Conservation (phyloP, 805 yeast genomes). For the Lipomyces sp. region DNA sequence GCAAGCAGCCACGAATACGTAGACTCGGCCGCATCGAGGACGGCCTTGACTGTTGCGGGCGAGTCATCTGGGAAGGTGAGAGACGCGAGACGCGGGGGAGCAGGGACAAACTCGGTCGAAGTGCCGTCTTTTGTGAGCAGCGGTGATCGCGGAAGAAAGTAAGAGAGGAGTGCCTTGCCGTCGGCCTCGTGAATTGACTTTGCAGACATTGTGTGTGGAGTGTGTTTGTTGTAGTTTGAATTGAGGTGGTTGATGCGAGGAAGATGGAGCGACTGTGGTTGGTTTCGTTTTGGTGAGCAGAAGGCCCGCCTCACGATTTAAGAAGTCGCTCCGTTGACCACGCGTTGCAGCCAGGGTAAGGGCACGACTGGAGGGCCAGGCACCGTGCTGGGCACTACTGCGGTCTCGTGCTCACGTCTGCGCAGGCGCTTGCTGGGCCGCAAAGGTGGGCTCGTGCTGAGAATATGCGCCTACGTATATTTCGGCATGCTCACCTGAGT, state of each 20-base stretch:
- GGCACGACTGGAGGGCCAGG: background rate
- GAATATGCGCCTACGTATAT: background rate
- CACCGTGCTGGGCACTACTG: constrained; percentile 16
- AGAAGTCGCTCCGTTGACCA: constrained; percentile 1
- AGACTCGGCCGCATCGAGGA: constrained; percentile 45
- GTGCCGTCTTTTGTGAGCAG: constrained; percentile 42
- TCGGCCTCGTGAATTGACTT: constrained; percentile 54
- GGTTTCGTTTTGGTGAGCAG: background rate
- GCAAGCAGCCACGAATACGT: constrained; percentile 51
- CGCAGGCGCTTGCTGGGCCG: constrained; percentile 9
- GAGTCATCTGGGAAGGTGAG: constrained; percentile 44
- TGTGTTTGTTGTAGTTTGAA: background rate
- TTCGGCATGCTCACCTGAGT: background rate
- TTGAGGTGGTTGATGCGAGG: background rate
- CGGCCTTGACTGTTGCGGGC: constrained; percentile 42
- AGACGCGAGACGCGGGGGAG: constrained; percentile 40
- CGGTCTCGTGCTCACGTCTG: constrained; percentile 10
- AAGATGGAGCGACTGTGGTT: background rate
- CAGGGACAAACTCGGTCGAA: constrained; percentile 36
- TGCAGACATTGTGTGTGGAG: constrained; percentile 48
- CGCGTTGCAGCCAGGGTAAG: constrained; percentile 5
- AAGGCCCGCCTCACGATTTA: background rate
- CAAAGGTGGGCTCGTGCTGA: constrained; percentile 8
- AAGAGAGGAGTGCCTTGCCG: constrained; percentile 53
- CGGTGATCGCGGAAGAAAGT: constrained; percentile 51